Percentiles rank a stretch among this genome's conserved stretches.
Evolutionary conservation across 768 basidiomycete genomes (phyloP).

Genomic region (Rhodosporidiobolus sp.): DNA sequence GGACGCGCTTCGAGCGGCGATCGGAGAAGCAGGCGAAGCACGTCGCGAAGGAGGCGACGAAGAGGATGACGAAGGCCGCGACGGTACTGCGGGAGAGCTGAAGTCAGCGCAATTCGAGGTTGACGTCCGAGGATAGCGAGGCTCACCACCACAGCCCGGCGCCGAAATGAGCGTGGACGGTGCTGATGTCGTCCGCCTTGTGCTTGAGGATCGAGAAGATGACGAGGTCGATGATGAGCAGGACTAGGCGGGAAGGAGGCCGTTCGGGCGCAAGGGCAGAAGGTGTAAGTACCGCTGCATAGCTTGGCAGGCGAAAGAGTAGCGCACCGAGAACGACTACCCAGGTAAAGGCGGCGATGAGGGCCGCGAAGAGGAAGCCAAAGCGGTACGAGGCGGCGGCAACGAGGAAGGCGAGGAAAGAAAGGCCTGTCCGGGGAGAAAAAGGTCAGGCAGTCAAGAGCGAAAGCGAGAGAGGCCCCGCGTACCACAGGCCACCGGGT

Average conservation of each 20-base stretch:
- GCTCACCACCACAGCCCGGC: not conserved
- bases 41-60: not conserved
- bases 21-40: constrained; percentile 1
- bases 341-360: constrained; percentile 46
- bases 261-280: not conserved
- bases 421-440: constrained; percentile 43
- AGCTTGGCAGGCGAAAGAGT: not conserved
- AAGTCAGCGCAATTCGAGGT: not conserved
- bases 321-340: constrained; percentile 41
- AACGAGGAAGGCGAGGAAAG: constrained; percentile 47
- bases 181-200: not conserved
- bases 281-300: too few relatives aligned
- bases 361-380: constrained; percentile 46
- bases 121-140: not conserved
- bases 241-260: constrained; percentile 1
- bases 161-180: not conserved
- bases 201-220: constrained; percentile 42
- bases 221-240: constrained; percentile 30
- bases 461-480: not conserved
- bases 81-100: too few relatives aligned
- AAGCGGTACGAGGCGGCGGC: constrained; percentile 44
- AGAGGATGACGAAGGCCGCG: not conserved
- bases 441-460: not conserved
- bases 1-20: not conserved
- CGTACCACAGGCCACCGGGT: constrained; percentile 38